phyloP scores from a whole-genome alignment of 2,329 filamentous ascomycete species.

The Geoglossum cookeanum region DNA sequence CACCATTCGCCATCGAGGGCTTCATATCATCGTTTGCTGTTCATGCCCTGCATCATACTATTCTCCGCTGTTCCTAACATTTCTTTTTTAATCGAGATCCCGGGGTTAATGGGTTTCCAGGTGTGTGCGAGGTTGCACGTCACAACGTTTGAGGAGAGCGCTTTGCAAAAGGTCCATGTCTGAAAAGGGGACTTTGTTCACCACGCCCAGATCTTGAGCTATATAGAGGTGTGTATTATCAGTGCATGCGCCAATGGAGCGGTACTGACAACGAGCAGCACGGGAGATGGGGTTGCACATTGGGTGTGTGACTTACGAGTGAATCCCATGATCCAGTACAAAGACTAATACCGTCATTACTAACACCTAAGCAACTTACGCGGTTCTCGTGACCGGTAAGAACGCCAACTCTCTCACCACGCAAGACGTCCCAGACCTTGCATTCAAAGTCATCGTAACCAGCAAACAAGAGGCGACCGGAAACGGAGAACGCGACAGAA shows the following conservation, averaged over 20 bases:
- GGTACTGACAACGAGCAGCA: slow-evolving; percentile 16
- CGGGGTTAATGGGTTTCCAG: not conserved
- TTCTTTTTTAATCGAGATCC: not conserved
- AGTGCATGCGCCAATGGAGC: not conserved
- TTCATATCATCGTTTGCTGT: not conserved
- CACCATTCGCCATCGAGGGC: not conserved
- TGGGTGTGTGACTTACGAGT: slow-evolving; percentile 45
- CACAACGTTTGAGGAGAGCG: not conserved
- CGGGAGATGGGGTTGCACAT: not conserved
- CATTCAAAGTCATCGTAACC: slow-evolving; percentile 99
- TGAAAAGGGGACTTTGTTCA: slow-evolving; percentile 23
- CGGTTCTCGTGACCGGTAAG: slow-evolving; percentile 96
- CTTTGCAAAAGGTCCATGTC: not conserved
- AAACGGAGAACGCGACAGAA: slow-evolving; percentile 94
- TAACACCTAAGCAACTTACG: slow-evolving; percentile 94
- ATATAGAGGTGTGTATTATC: not conserved
- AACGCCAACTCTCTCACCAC: slow-evolving; percentile 91
- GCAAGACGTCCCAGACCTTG: slow-evolving; percentile 98
- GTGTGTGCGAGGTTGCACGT: not conserved
- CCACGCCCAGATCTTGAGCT: slow-evolving; percentile 83
- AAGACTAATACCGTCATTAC: slow-evolving; percentile 96
- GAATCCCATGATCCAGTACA: slow-evolving; percentile 99
- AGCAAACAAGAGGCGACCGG: slow-evolving; percentile 82
- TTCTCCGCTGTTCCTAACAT: not conserved
- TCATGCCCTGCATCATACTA: slow-evolving; percentile 1